Percentiles rank a stretch among this genome's conserved stretches.
phyloP scores from a whole-genome alignment of 2,329 filamentous ascomycete genomes.

The Fragosphaeria purpurea region DNA sequence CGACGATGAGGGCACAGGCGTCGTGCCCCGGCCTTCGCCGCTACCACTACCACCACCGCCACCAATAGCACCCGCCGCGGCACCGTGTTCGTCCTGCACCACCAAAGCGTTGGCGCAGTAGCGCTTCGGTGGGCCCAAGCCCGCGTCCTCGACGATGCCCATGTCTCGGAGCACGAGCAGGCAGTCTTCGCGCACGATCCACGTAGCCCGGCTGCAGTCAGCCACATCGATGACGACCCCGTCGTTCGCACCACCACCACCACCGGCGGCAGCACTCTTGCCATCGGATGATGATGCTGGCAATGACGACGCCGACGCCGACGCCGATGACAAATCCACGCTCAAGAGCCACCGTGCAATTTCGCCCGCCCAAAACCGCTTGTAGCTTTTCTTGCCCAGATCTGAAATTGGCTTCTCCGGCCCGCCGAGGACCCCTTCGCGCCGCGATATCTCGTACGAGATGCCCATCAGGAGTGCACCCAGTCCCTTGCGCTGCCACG shows the following conservation, averaged over 20 bases:
- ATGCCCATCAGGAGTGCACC: slow-evolving; percentile 85
- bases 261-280: neutral
- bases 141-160: slow-evolving; percentile 56
- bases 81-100: neutral
- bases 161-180: slow-evolving; percentile 69
- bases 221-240: slow-evolving; percentile 51
- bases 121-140: slow-evolving; percentile 29
- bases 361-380: slow-evolving; percentile 76
- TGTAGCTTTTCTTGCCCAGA: slow-evolving; percentile 72
- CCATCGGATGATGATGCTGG: neutral
- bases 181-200: slow-evolving; percentile 78
- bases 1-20: neutral
- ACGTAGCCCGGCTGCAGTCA: slow-evolving; percentile 66
- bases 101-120: slow-evolving; percentile 5
- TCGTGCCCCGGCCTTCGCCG: neutral
- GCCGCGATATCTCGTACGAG: slow-evolving; percentile 81
- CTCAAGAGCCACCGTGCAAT: slow-evolving; percentile 59
- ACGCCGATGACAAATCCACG: slow-evolving; percentile 28
- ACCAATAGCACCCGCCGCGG: slow-evolving; percentile 12
- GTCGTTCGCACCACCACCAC: neutral
- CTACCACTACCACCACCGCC: neutral
- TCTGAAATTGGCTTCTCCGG: slow-evolving; percentile 91
- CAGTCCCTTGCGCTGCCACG: slow-evolving; percentile 85
- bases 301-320: neutral
- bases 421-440: slow-evolving; percentile 76